Conservation (phyloP, 2,329 filamentous ascomycete genomes). For the Pseudocercospora musae region DNA sequence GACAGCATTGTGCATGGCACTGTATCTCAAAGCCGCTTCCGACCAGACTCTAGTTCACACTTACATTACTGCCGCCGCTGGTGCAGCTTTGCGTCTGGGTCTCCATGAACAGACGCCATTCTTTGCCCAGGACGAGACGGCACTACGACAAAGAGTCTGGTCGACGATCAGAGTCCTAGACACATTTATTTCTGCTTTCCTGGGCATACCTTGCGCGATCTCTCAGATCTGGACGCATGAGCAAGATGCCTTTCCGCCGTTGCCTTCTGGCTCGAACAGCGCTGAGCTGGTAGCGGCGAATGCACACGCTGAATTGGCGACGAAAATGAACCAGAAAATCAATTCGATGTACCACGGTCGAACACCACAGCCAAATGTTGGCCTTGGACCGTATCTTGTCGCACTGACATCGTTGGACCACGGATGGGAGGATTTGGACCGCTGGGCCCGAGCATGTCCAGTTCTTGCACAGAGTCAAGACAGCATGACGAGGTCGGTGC, state of each 20-base stretch:
- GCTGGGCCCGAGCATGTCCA: constrained; percentile 11
- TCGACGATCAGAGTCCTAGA: constrained; percentile 16
- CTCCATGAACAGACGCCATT: constrained; percentile 18
- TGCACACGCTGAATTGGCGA: constrained; percentile 16
- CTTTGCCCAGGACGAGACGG: constrained; percentile 14
- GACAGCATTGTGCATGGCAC: constrained; percentile 19
- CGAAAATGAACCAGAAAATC: constrained; percentile 12
- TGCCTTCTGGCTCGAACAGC: constrained; percentile 10
- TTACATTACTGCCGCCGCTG: constrained; percentile 18
- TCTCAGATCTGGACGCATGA: background rate
- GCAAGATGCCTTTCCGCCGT: constrained; percentile 4
- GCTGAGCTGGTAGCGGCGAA: constrained; percentile 11
- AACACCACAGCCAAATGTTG: background rate
- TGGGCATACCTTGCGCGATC: constrained; percentile 15
- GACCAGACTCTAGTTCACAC: constrained; percentile 14
- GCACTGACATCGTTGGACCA: constrained; percentile 3
- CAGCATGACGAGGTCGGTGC: constrained; percentile 18
- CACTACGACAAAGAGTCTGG: constrained; percentile 20
- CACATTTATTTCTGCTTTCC: constrained; percentile 8
- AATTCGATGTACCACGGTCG: constrained; percentile 3
- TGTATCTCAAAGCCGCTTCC: constrained; percentile 19
- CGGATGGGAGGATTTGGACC: constrained; percentile 12
- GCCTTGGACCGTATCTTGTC: constrained; percentile 3
- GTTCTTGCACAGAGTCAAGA: constrained; percentile 10
- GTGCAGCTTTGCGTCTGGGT: constrained; percentile 20